A percentile compares a stretch with the other conserved stretches of the same genome.
Evolutionary conservation across 2,329 filamentous ascomycete species (phyloP).

Genomic region (Nothophoma quercina): DNA sequence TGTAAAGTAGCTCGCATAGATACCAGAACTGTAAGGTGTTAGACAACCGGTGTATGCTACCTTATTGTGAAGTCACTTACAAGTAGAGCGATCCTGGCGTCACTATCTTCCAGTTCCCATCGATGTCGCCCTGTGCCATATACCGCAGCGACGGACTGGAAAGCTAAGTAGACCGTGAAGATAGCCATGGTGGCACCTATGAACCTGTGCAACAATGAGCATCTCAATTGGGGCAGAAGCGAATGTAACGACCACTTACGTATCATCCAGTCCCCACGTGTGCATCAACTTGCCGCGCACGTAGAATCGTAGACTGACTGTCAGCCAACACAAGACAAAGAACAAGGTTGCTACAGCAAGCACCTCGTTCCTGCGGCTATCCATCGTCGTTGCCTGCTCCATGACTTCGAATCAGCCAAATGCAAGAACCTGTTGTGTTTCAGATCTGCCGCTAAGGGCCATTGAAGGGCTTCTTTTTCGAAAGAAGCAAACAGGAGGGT

Average conservation of each 20-base stretch:
- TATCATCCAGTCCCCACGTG: slow-evolving; percentile 49
- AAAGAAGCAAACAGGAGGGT: background rate
- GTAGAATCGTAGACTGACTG: slow-evolving; percentile 47
- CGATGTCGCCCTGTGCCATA: slow-evolving; percentile 52
- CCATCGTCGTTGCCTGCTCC: slow-evolving; percentile 16
- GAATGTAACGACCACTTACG: slow-evolving; percentile 7
- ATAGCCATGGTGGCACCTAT: slow-evolving; percentile 50
- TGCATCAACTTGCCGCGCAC: slow-evolving; percentile 45
- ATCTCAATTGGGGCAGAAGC: background rate
- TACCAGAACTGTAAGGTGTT: slow-evolving; percentile 56
- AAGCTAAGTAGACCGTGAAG: slow-evolving; percentile 52
- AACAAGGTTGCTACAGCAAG: slow-evolving; percentile 45
- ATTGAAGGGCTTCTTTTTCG: background rate
- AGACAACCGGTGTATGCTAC: background rate
- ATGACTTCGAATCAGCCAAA: slow-evolving; percentile 1
- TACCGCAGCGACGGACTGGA: slow-evolving; percentile 49
- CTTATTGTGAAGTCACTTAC: slow-evolving; percentile 20
- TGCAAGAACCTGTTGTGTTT: background rate
- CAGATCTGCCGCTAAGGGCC: background rate
- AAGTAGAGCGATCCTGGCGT: slow-evolving; percentile 40
- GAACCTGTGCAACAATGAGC: slow-evolving; percentile 16
- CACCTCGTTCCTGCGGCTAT: slow-evolving; percentile 28
- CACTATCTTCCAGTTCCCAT: slow-evolving; percentile 39
- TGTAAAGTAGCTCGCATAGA: slow-evolving; percentile 65
- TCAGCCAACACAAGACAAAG: slow-evolving; percentile 47